These are phyloP conservation scores for Lolium perenne DNA, from an alignment of 176 grass and related monocot species.

Conservation along the genomic window DNA sequence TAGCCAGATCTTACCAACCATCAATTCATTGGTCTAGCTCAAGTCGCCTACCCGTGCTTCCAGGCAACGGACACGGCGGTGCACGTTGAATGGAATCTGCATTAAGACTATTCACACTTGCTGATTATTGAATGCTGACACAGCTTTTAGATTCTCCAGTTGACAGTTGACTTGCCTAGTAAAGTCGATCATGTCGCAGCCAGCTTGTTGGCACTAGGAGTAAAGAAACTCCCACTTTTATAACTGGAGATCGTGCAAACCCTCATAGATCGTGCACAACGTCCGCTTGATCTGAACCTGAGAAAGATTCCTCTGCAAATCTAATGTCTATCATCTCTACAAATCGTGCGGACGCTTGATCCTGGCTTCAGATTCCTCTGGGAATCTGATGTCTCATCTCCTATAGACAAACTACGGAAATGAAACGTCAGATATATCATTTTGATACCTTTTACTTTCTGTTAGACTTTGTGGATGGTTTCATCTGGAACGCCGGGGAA, in stretches of 20 bases:
- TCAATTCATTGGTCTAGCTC: background rate
- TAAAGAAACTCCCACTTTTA: background rate
- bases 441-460: no score
- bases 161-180: conserved; percentile 6
- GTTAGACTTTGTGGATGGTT: no score
- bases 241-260: background rate
- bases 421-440: no score
- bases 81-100: conserved; percentile 46
- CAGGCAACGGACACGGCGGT: conserved; percentile 35
- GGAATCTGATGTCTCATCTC: background rate
- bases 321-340: background rate
- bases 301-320: background rate
- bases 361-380: background rate
- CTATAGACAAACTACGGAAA: no score
- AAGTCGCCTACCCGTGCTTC: conserved; percentile 34
- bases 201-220: background rate
- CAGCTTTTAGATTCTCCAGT: background rate
- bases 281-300: background rate
- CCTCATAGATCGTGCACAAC: background rate
- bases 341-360: background rate
- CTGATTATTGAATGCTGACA: conserved; percentile 20
- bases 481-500: no score
- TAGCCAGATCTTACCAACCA: conserved; percentile 16
- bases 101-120: conserved; percentile 37
- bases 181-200: background rate